phyloP scores from a whole-genome alignment of 2,329 filamentous ascomycete genomes.

The Ophiostoma tasmaniense region DNA sequence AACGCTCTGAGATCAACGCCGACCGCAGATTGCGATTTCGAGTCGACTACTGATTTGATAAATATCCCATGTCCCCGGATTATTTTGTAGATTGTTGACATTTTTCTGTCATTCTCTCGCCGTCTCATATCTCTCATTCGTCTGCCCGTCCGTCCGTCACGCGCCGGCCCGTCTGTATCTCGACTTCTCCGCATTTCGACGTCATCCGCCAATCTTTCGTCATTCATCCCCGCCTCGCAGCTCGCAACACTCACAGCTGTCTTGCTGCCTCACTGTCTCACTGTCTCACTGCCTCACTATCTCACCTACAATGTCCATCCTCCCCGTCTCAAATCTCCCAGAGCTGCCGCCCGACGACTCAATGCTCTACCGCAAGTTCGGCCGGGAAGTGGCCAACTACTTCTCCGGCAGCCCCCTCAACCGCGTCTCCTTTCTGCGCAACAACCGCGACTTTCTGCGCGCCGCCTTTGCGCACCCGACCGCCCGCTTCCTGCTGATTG shows the following conservation, averaged over 20 bases:
- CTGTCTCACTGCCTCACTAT: neutral
- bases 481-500: constrained; percentile 68
- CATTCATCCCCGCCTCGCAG: neutral
- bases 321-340: constrained; percentile 28
- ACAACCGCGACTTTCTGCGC: constrained; percentile 61
- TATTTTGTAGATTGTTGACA: neutral
- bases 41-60: neutral
- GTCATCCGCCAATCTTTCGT: neutral
- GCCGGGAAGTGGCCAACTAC: constrained; percentile 74
- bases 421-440: constrained; percentile 68
- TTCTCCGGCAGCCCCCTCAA: constrained; percentile 72
- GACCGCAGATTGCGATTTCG: neutral
- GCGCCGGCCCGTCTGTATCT: too few relatives aligned
- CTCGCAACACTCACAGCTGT: too few relatives aligned
- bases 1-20: neutral
- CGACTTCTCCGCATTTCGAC: neutral
- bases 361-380: constrained; percentile 70
- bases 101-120: neutral
- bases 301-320: constrained; percentile 12
- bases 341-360: constrained; percentile 44
- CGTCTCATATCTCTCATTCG: too few relatives aligned
- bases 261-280: neutral
- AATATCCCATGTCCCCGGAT: neutral
- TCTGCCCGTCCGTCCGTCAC: too few relatives aligned
- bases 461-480: constrained; percentile 57